These are phyloP conservation scores for Candida gigantensis DNA, from an alignment of 1,139 yeast genomes.

Conservation along the genomic window DNA sequence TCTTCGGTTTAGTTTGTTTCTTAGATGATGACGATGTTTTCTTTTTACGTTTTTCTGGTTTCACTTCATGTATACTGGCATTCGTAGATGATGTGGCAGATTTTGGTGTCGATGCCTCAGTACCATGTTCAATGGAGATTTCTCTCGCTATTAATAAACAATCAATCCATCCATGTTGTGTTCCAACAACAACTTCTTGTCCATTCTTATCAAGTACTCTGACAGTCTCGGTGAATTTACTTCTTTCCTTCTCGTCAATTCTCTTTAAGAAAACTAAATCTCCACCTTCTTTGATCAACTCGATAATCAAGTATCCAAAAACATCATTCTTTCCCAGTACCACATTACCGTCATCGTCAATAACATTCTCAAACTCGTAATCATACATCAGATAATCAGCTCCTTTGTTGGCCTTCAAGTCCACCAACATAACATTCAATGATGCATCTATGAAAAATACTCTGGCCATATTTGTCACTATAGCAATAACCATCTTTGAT, in stretches of 20 bases:
- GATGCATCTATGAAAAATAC: slow-evolving; percentile 43
- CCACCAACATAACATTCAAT: slow-evolving; percentile 44
- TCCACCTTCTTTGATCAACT: slow-evolving; percentile 56
- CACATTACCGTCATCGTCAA: slow-evolving; percentile 47
- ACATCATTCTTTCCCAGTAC: slow-evolving; percentile 24
- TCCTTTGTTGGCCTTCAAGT: slow-evolving; percentile 52
- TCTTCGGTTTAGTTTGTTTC: slow-evolving; percentile 2
- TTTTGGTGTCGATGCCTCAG: background rate
- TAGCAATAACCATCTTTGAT: slow-evolving; percentile 44
- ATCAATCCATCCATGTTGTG: slow-evolving; percentile 48
- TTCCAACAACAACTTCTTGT: slow-evolving; percentile 36
- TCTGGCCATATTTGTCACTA: slow-evolving; percentile 49
- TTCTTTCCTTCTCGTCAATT: slow-evolving; percentile 25
- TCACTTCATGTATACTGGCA: slow-evolving; percentile 3
- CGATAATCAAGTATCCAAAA: slow-evolving; percentile 65
- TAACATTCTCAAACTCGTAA: slow-evolving; percentile 58
- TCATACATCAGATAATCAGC: slow-evolving; percentile 75
- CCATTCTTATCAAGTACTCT: slow-evolving; percentile 40
- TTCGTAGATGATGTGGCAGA: slow-evolving; percentile 11
- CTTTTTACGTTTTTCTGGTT: slow-evolving; percentile 6
- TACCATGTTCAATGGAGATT: slow-evolving; percentile 14
- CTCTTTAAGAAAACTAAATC: slow-evolving; percentile 60
- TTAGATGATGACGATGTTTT: slow-evolving; percentile 12
- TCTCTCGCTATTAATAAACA: slow-evolving; percentile 47
- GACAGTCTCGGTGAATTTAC: slow-evolving; percentile 29